phyloP scores from a whole-genome alignment of 2,329 filamentous ascomycete species.

The Ophiognomonia clavigignenti-juglandacearum region DNA sequence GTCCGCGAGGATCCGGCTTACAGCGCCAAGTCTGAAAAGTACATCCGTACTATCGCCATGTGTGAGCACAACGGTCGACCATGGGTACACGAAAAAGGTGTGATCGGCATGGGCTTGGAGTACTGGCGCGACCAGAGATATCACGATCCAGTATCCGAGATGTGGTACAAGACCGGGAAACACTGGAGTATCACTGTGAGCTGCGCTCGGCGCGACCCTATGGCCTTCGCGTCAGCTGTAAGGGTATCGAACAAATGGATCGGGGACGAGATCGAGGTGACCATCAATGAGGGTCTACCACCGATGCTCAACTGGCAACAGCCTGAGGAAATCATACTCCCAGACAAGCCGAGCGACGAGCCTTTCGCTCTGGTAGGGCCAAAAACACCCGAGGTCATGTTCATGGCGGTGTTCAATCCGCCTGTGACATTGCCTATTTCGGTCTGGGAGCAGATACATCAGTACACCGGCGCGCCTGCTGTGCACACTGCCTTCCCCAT shows the following conservation, averaged over 20 bases:
- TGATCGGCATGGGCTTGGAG: constrained; percentile 66
- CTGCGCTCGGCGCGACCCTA: constrained; percentile 46
- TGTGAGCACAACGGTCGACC: constrained; percentile 68
- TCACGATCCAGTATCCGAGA: constrained; percentile 12
- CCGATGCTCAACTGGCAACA: constrained; percentile 66
- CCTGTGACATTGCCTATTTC: constrained; percentile 65
- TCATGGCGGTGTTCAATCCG: constrained; percentile 70
- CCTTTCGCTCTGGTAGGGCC: constrained; percentile 40
- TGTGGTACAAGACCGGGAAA: constrained; percentile 37
- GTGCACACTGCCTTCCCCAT: constrained; percentile 33
- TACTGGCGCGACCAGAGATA: constrained; percentile 69
- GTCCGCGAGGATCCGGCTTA: constrained; percentile 45
- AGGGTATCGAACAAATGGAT: constrained; percentile 73
- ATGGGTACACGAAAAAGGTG: constrained; percentile 62
- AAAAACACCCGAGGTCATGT: constrained; percentile 66
- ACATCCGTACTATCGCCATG: constrained; percentile 53
- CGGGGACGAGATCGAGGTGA: constrained; percentile 54
- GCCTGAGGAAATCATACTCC: constrained; percentile 59
- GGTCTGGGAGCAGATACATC: constrained; percentile 58
- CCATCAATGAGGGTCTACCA: constrained; percentile 32
- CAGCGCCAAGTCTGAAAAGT: constrained; percentile 41
- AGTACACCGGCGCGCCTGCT: constrained; percentile 45
- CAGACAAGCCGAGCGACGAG: constrained; percentile 41
- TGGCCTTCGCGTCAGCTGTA: constrained; percentile 50
- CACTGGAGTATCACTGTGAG: constrained; percentile 66